Percentiles rank a stretch among this genome's conserved stretches.
phyloP scores from a whole-genome alignment of 2,329 filamentous ascomycete genomes.

The Ascochyta koolunga region DNA sequence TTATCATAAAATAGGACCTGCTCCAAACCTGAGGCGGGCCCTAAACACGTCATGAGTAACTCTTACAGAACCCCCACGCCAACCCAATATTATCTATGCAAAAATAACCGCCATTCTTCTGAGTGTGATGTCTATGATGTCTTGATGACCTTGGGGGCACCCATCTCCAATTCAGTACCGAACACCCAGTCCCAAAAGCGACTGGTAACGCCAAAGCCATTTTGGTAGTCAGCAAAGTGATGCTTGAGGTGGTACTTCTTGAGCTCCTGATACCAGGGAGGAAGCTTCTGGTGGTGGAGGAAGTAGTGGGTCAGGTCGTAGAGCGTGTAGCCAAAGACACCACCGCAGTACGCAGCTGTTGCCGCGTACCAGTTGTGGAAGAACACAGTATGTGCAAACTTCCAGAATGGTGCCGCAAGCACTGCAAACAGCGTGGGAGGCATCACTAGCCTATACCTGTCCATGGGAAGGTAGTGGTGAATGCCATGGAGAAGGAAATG shows the following conservation, averaged over 20 bases:
- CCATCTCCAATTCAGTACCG: conserved; percentile 76
- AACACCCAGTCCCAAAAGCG: conserved; percentile 95
- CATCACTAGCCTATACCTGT: conserved; percentile 96
- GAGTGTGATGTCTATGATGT: conserved; percentile 25
- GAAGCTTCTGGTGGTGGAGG: conserved; percentile 92
- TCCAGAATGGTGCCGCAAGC: conserved; percentile 90
- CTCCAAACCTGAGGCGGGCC: background rate
- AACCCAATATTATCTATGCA: background rate
- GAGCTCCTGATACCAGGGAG: conserved; percentile 84
- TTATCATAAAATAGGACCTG: conserved; percentile 1
- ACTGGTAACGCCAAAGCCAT: conserved; percentile 95
- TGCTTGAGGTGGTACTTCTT: conserved; percentile 98
- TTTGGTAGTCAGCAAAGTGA: conserved; percentile 97
- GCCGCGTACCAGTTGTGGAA: conserved; percentile 84
- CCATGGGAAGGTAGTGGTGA: conserved; percentile 99
- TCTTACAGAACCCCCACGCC: conserved; percentile 5
- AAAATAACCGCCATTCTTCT: background rate
- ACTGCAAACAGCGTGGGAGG: conserved; percentile 85
- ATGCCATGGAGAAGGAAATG: conserved; percentile 97
- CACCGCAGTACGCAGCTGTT: conserved; percentile 80
- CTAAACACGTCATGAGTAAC: background rate
- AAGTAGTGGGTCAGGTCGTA: conserved; percentile 99
- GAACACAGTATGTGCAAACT: conserved; percentile 82
- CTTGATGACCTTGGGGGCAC: conserved; percentile 58
- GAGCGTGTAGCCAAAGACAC: conserved; percentile 92